Percentiles rank a stretch among this genome's conserved stretches.
Conservation (phyloP, 495 filamentous ascomycete genomes). For the Aspergillus avenaceus region DNA sequence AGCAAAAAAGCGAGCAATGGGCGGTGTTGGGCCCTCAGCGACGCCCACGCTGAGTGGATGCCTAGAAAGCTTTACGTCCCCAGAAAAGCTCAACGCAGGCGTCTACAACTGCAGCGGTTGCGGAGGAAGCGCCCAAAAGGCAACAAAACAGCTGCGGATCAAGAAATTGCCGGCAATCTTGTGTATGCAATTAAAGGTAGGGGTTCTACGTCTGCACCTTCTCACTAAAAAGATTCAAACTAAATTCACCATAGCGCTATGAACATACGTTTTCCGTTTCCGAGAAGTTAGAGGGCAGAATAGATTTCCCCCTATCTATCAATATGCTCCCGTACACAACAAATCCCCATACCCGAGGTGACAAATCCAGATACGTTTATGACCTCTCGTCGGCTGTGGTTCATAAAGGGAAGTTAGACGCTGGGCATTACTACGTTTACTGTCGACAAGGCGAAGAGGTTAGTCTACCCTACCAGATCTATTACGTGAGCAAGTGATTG, state of each 20-base stretch:
- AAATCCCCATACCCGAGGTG: slow-evolving; percentile 40
- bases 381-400: slow-evolving; percentile 82
- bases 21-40: slow-evolving; percentile 28
- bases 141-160: slow-evolving; percentile 75
- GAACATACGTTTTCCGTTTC: slow-evolving; percentile 65
- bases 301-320: slow-evolving; percentile 79
- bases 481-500: not conserved
- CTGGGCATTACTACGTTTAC: slow-evolving; percentile 88
- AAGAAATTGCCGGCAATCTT: slow-evolving; percentile 77
- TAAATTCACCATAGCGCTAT: slow-evolving; percentile 56
- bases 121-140: slow-evolving; percentile 60
- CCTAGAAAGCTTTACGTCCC: slow-evolving; percentile 72
- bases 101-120: slow-evolving; percentile 81
- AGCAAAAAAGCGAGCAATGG: slow-evolving; percentile 48
- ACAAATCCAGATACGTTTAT: slow-evolving; percentile 61
- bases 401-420: slow-evolving; percentile 79
- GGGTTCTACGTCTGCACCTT: slow-evolving; percentile 12
- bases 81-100: slow-evolving; percentile 66
- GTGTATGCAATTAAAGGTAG: slow-evolving; percentile 88
- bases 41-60: slow-evolving; percentile 67
- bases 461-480: slow-evolving; percentile 18
- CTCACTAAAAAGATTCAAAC: not conserved
- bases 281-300: slow-evolving; percentile 74
- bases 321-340: slow-evolving; percentile 87
- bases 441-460: slow-evolving; percentile 73